Base-by-base conservation (phyloP, 768 basidiomycete species). In the Hericium erinaceus region DNA sequence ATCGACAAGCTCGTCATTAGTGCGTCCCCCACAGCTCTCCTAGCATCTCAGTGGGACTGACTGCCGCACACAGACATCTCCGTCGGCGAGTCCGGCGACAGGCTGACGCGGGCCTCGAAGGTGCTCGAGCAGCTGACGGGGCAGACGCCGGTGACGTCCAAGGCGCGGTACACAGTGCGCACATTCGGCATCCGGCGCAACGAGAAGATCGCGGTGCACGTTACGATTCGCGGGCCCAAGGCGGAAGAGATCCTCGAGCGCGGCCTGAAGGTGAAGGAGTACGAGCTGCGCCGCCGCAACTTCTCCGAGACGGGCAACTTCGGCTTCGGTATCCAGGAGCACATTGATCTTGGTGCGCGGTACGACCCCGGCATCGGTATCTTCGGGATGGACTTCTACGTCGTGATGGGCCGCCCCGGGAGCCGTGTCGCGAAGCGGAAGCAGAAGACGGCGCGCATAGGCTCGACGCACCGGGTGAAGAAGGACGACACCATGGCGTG, bases 1-100 rank as follows among this genome's bases (percentile, higher is more conserved):
- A 93, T 97, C 75, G 95, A 97, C 77, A 99, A 99, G 83, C 86
- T 98, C 71, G 93, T 95, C 77, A 94, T 98, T 83, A 98, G 95
- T 98, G 75, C 70, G 94, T 90, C 49, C 53, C 50, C 55, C n/a
- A 28, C 56, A 16, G 48, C 28, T 58, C 46, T 54, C 46, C 57
- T 60, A 57, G n/a, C 38, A 46, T 33, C 63, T 51, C 58, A 41
- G 38, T 39, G 13, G 49, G 33, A 56, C 50, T 33, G 1, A 28
- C 40, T 22, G 28, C 54, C 16, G 28, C 54, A 16, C 37, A 38
- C 70, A 95, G 95, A 99, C 87, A 99, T 99, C 77, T 97, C 94
- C 67, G 97, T 99, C 68, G 97, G 97, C 72, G 97, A 98, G 81
- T 98, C 95, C 67, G 95, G 95, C 77, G 95, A 99, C 83, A 84